Base-by-base conservation (phyloP, 1,139 yeast species). In the Pichia sp. region DNA sequence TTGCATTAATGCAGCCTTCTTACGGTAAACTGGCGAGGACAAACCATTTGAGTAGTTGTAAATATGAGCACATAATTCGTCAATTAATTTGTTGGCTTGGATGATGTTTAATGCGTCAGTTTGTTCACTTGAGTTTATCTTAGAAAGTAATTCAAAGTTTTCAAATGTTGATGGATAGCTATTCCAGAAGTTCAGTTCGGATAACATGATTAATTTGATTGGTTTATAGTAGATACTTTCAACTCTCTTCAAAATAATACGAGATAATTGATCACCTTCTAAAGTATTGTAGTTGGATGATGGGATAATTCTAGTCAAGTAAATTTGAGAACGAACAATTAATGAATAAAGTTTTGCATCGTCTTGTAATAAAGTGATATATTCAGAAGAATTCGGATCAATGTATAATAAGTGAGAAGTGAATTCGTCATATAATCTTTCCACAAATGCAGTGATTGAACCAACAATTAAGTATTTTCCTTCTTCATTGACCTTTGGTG, bases 211-310 rank as follows among this genome's bases (percentile, higher is more conserved):
- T 54, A 92, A 79, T 55, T 77, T 79, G 48, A 77, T 75, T 42
- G 97, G 94, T 71, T 94, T 94, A 77, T 82, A 94, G 71, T 94
- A 92, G 46, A 92, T 75, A 67, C 86, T 96, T 59, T 92, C 97
- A 59, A 94, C 71, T 69, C 98, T 81, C 64, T 95, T 84, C 49
- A 82, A 72, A 44, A 88, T 73, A 45, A 87, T 74, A 64, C 97
- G 80, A 45, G 90, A 79, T 56, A 83, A 70, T 60, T 80, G 84
- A 52, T 76, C 81, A 52, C 77, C 76, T 51, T 72, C 64, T 27
- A 69, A 60, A 42, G 64, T 64, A 29, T 61, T 47, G 55, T 70
- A 68, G 41, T 67, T 65, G 10, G 60, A 66, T 44, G 69, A 68
- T 28, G 81, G 71, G 47, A 78, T 72, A 48, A 79, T 74, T 33